Evolutionary conservation across 1,284 basidiomycete genomes (phyloP).

Genomic region (Ustilago crameri): DNA sequence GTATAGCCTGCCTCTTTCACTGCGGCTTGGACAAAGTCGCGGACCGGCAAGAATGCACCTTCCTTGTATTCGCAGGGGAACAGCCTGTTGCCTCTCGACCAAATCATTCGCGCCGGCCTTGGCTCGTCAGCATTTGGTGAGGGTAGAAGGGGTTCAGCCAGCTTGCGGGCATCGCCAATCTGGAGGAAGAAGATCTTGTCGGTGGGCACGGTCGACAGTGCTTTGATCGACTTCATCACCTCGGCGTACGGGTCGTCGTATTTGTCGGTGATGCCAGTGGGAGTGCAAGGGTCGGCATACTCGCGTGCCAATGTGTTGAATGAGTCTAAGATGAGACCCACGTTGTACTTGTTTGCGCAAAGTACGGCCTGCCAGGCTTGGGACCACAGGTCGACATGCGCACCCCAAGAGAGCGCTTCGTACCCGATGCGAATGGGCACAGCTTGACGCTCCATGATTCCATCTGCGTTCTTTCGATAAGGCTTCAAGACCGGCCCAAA

Average conservation of each 20-base stretch:
- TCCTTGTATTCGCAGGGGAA: conserved; percentile 66
- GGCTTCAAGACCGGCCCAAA: conserved; percentile 23
- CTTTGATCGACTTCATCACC: conserved; percentile 52
- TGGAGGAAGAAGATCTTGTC: conserved; percentile 68
- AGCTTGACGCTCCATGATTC: conserved; percentile 20
- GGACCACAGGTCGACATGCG: conserved; percentile 62
- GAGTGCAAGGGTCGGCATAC: conserved; percentile 62
- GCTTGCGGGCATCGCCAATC: conserved; percentile 66
- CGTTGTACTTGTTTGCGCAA: conserved; percentile 59
- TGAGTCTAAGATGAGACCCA: conserved; percentile 69
- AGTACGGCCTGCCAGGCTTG: conserved; percentile 67
- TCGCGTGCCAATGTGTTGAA: conserved; percentile 69
- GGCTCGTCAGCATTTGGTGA: conserved; percentile 63
- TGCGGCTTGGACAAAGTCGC: conserved; percentile 64
- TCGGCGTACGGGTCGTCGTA: conserved; percentile 40
- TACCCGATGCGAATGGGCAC: conserved; percentile 56
- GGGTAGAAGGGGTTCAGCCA: conserved; percentile 48
- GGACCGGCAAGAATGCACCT: conserved; percentile 68
- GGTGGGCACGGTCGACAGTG: conserved; percentile 23
- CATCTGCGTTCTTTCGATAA: not conserved
- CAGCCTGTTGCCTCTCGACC: conserved; percentile 67
- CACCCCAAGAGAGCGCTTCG: conserved; percentile 62
- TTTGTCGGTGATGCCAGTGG: conserved; percentile 49
- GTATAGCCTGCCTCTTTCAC: conserved; percentile 62
- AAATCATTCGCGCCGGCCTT: conserved; percentile 66